phyloP scores from a whole-genome alignment of 805 yeast genomes.

The Saturnispora dispora region DNA sequence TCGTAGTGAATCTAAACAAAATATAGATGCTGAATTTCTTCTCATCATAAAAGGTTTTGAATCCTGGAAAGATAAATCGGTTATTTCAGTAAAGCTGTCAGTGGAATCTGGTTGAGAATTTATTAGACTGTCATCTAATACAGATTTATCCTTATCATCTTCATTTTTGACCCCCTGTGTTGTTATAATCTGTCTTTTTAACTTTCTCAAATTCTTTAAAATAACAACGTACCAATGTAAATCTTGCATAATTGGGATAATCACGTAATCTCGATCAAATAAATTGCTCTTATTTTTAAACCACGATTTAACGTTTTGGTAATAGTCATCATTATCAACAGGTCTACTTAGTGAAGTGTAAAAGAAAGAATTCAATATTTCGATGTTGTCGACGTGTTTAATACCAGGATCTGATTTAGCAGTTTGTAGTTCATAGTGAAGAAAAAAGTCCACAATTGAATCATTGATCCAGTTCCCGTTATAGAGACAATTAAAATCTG shows the following conservation, averaged over 20 bases:
- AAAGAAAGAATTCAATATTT: constrained; percentile 73
- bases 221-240: constrained; percentile 86
- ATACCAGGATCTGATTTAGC: constrained; percentile 28
- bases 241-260: constrained; percentile 74
- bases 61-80: background rate
- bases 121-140: background rate
- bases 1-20: constrained; percentile 69
- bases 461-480: constrained; percentile 88
- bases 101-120: background rate
- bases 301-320: constrained; percentile 69
- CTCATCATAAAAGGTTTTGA: background rate
- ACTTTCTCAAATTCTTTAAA: constrained; percentile 42
- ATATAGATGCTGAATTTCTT: constrained; percentile 32
- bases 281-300: constrained; percentile 52
- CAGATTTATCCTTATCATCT: background rate
- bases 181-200: constrained; percentile 11
- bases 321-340: constrained; percentile 30
- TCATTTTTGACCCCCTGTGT: background rate
- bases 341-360: constrained; percentile 49
- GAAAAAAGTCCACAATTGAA: constrained; percentile 74
- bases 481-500: constrained; percentile 72
- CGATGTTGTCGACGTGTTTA: constrained; percentile 31
- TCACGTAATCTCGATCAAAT: constrained; percentile 46
- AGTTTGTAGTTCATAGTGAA: constrained; percentile 38
- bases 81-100: background rate